Conservation (phyloP, 306 rosid species). For the Cucurbita ficifolia region DNA sequence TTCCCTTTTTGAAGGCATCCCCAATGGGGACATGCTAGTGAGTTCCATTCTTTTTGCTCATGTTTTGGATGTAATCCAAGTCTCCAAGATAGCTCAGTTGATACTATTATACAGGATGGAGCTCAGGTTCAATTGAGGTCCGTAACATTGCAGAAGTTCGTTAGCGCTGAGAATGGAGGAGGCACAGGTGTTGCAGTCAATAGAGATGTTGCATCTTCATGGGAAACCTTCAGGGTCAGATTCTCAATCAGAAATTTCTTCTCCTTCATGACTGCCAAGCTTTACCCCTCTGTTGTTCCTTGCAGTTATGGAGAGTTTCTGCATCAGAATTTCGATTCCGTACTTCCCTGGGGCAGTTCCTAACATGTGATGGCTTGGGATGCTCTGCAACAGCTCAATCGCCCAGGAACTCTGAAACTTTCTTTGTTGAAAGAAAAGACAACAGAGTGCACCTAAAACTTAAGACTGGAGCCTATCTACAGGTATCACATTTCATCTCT, state of each 20-base stretch:
- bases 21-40: conserved; percentile 89
- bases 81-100: conserved; percentile 10
- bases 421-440: conserved; percentile 39
- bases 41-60: conserved; percentile 17
- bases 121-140: conserved; percentile 73
- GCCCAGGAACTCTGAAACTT: conserved; percentile 42
- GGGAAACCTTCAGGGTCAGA: conserved; percentile 82
- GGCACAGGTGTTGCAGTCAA: conserved; percentile 52
- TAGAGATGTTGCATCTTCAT: conserved; percentile 66
- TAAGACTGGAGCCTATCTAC: conserved; percentile 44
- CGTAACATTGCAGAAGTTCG: conserved; percentile 54
- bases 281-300: conserved; percentile 2
- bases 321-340: conserved; percentile 57
- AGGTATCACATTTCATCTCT: conserved; percentile 27
- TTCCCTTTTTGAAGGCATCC: conserved; percentile 82
- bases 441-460: conserved; percentile 53
- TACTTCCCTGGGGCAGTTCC: conserved; percentile 52
- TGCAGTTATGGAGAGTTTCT: conserved; percentile 76
- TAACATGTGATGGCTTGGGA: conserved; percentile 46
- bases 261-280: background rate
- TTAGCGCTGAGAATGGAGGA: conserved; percentile 79
- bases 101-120: conserved; percentile 49
- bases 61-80: conserved; percentile 3
- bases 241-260: background rate
- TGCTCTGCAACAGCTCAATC: conserved; percentile 54